Conservation (phyloP, 2,329 filamentous ascomycete genomes). For the Penicillium sp. region DNA sequence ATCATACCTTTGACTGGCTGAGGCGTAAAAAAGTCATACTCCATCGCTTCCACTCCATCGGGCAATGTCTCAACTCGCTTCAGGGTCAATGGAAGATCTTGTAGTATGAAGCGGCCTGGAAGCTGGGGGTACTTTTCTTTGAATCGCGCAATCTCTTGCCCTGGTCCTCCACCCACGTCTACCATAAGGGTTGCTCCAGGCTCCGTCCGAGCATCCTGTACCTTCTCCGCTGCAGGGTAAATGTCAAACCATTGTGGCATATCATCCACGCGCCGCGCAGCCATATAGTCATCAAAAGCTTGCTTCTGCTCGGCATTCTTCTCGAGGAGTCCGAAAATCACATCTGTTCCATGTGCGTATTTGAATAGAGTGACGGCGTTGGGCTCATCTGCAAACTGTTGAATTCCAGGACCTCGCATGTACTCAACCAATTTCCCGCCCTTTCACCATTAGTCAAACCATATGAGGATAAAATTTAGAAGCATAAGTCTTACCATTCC, state of each 20-base stretch:
- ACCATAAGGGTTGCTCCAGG: slow-evolving; percentile 35
- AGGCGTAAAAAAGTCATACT: slow-evolving; percentile 54
- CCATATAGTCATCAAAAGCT: slow-evolving; percentile 32
- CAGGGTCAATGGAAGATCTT: slow-evolving; percentile 54
- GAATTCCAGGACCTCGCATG: slow-evolving; percentile 28
- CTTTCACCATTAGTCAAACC: background rate
- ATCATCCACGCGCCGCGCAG: slow-evolving; percentile 19
- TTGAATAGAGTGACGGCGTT: slow-evolving; percentile 23
- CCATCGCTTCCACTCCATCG: slow-evolving; percentile 39
- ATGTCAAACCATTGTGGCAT: slow-evolving; percentile 30
- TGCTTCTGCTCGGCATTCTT: slow-evolving; percentile 27
- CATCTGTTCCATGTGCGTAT: slow-evolving; percentile 23
- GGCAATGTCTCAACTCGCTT: slow-evolving; percentile 20
- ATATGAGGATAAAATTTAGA: background rate
- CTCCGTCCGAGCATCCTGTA: background rate
- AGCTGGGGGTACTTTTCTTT: slow-evolving; percentile 41
- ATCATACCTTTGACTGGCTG: slow-evolving; percentile 52
- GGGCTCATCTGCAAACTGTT: slow-evolving; percentile 21
- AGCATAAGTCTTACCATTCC: background rate
- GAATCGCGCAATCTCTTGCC: slow-evolving; percentile 50
- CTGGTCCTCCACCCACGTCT: slow-evolving; percentile 52
- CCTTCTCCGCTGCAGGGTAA: slow-evolving; percentile 20
- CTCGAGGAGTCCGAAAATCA: slow-evolving; percentile 26
- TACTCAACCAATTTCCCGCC: slow-evolving; percentile 24
- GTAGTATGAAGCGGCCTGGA: slow-evolving; percentile 53